Evolutionary conservation across 148 eudicot species (phyloP).

Genomic region (Spergularia marina): DNA sequence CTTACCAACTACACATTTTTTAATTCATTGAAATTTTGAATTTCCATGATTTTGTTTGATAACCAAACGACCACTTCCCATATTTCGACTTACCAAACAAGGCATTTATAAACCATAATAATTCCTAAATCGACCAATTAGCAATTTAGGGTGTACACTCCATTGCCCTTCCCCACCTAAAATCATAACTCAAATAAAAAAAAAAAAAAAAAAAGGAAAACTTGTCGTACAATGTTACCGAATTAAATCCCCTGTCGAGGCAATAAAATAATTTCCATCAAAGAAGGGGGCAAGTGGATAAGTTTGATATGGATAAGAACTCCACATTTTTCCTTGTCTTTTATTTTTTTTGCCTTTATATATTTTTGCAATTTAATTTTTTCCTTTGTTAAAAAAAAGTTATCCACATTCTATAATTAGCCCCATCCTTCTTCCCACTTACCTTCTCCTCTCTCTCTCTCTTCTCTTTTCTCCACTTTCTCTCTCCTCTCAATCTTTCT

Average conservation of each 20-base stretch:
- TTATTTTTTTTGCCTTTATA: neutral
- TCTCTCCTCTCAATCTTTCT: neutral
- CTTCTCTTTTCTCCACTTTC: neutral
- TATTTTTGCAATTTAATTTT: neutral
- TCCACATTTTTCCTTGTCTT: conserved; percentile 21
- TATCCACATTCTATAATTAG: conserved; percentile 17
- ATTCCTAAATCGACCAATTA: too few relatives aligned
- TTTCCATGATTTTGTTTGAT: too few relatives aligned
- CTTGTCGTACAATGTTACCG: neutral
- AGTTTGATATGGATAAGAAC: conserved; percentile 33
- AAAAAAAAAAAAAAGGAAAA: conserved; percentile 1
- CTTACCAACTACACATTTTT: too few relatives aligned
- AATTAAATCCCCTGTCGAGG: neutral
- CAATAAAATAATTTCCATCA: neutral
- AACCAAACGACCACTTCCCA: too few relatives aligned
- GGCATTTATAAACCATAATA: too few relatives aligned
- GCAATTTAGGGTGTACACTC: too few relatives aligned
- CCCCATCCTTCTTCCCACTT: neutral
- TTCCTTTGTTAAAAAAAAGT: neutral
- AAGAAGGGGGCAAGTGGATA: conserved; percentile 29
- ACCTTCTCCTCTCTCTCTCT: neutral
- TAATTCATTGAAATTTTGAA: too few relatives aligned
- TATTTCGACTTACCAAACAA: too few relatives aligned
- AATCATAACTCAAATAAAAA: too few relatives aligned
- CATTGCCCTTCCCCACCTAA: too few relatives aligned